Percentiles rank a stretch among this genome's conserved stretches.
These are phyloP conservation scores for Bruguiera sexangula DNA, from an alignment of 345 rosid genomes.

Conservation along the genomic window DNA sequence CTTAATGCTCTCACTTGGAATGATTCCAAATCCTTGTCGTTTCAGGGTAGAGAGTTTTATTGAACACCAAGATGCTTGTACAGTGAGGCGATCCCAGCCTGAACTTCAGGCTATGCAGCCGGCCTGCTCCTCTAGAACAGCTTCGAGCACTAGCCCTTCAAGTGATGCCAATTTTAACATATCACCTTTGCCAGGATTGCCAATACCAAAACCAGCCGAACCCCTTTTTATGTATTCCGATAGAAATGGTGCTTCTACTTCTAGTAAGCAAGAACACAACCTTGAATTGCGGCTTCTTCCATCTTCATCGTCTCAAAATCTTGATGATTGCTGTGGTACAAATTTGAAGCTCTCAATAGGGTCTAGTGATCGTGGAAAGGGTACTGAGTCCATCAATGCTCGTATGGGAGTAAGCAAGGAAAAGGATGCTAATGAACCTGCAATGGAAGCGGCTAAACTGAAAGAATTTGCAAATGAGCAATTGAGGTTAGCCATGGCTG, in stretches of 20 bases:
- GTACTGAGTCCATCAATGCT: background rate
- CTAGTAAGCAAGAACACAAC: constrained; percentile 33
- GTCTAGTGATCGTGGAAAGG: constrained; percentile 11
- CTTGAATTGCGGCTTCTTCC: constrained; percentile 75
- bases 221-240: constrained; percentile 23
- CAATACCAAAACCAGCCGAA: constrained; percentile 18
- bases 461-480: constrained; percentile 52
- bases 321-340: constrained; percentile 33
- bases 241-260: constrained; percentile 24
- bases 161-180: constrained; percentile 57
- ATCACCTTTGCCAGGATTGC: constrained; percentile 32
- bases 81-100: constrained; percentile 46
- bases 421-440: constrained; percentile 16
- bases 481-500: constrained; percentile 54
- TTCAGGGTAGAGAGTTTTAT: constrained; percentile 82
- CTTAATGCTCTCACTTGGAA: constrained; percentile 10
- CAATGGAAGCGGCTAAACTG: constrained; percentile 33
- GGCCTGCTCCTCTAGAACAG: constrained; percentile 67
- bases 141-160: constrained; percentile 71
- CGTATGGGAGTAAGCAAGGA: constrained; percentile 15
- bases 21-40: constrained; percentile 5
- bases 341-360: constrained; percentile 70
- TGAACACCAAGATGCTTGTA: constrained; percentile 79
- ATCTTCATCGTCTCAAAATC: constrained; percentile 35
- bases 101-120: constrained; percentile 39